Conservation (phyloP, 2,329 filamentous ascomycete genomes). For the Claviceps monticola region DNA sequence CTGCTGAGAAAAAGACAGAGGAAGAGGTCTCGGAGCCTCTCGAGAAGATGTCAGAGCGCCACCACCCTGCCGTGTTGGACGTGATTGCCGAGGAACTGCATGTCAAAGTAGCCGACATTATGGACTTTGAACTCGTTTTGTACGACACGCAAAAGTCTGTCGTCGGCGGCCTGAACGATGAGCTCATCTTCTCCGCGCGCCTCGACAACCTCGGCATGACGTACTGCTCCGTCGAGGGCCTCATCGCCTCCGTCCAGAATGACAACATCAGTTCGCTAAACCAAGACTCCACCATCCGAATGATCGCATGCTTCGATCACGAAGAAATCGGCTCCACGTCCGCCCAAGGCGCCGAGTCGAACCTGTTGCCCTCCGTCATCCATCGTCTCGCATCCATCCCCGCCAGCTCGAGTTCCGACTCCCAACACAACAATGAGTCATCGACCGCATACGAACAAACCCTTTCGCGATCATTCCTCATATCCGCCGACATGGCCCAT, state of each 20-base stretch:
- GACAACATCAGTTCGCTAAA: slow-evolving; percentile 50
- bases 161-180: slow-evolving; percentile 79
- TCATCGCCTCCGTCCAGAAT: slow-evolving; percentile 60
- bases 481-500: slow-evolving; percentile 97
- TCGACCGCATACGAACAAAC: slow-evolving; percentile 88
- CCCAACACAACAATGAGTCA: slow-evolving; percentile 46
- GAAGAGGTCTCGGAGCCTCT: slow-evolving; percentile 57
- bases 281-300: slow-evolving; percentile 65
- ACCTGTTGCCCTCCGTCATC: slow-evolving; percentile 75
- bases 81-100: slow-evolving; percentile 70
- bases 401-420: slow-evolving; percentile 44
- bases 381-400: slow-evolving; percentile 74
- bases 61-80: slow-evolving; percentile 78
- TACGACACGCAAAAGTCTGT: slow-evolving; percentile 90
- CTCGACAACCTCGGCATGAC: slow-evolving; percentile 96
- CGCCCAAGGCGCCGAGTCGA: slow-evolving; percentile 87
- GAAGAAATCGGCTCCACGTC: slow-evolving; percentile 92
- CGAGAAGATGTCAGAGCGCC: slow-evolving; percentile 63
- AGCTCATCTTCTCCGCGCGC: slow-evolving; percentile 91
- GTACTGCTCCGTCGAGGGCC: slow-evolving; percentile 74
- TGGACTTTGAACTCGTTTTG: slow-evolving; percentile 93
- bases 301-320: slow-evolving; percentile 94
- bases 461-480: slow-evolving; percentile 76
- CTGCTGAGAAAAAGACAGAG: slow-evolving; percentile 17
- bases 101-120: slow-evolving; percentile 54